These are phyloP conservation scores for Cryomyces minteri DNA, from an alignment of 495 filamentous ascomycete genomes.

Conservation along the genomic window DNA sequence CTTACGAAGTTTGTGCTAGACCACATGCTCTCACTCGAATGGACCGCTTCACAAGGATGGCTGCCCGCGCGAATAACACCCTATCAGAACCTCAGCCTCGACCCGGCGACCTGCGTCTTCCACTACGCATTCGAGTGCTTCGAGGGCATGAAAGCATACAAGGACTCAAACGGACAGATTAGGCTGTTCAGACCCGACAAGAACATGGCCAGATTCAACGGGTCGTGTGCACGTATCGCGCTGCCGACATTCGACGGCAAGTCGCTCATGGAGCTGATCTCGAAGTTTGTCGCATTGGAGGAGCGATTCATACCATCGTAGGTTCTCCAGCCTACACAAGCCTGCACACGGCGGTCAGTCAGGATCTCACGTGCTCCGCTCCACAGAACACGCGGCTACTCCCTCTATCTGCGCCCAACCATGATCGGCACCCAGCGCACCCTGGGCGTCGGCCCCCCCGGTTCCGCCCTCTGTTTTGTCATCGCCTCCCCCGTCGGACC, in stretches of 20 bases:
- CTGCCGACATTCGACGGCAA: conserved; percentile 63
- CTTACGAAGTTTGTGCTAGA: conserved; percentile 28
- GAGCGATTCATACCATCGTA: conserved; percentile 70
- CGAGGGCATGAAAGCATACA: conserved; percentile 98
- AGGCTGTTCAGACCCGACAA: conserved; percentile 87
- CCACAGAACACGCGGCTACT: conserved; percentile 54
- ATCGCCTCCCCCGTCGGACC: conserved; percentile 95
- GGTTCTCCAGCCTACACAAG: conserved; percentile 9
- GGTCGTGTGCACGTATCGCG: conserved; percentile 74
- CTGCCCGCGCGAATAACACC: conserved; percentile 61
- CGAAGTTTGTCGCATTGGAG: conserved; percentile 60
- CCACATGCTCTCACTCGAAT: conserved; percentile 94
- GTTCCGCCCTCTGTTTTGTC: conserved; percentile 76
- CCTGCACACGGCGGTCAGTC: neutral
- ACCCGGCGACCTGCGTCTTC: conserved; percentile 92
- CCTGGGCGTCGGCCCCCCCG: conserved; percentile 77
- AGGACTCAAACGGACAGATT: conserved; percentile 50
- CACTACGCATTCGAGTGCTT: conserved; percentile 97
- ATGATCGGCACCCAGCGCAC: conserved; percentile 94
- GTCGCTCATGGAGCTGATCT: conserved; percentile 60
- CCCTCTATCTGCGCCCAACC: conserved; percentile 83
- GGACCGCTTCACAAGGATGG: conserved; percentile 73
- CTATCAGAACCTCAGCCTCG: conserved; percentile 91
- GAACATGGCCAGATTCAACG: conserved; percentile 90
- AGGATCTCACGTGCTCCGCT: conserved; percentile 4